phyloP scores from a whole-genome alignment of 805 yeast species.

The Kuraishia molischiana region DNA sequence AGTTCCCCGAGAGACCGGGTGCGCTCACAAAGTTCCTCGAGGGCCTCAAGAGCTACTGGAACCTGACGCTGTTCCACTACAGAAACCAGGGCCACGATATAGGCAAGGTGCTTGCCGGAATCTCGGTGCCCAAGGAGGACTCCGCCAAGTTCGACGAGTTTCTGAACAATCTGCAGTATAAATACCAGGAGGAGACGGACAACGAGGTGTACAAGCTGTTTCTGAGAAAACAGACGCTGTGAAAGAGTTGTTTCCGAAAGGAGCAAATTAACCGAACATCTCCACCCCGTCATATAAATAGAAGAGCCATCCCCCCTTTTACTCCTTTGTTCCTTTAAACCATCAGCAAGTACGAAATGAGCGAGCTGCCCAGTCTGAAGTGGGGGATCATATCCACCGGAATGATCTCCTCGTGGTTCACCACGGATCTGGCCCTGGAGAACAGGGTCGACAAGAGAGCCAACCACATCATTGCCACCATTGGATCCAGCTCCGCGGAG shows the following conservation, averaged over 20 bases:
- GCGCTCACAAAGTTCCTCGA: constrained; percentile 77
- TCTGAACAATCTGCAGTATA: constrained; percentile 65
- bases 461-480: constrained; percentile 24
- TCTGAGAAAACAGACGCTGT: constrained; percentile 22
- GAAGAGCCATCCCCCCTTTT: neutral
- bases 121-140: constrained; percentile 70
- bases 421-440: constrained; percentile 20
- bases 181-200: constrained; percentile 71
- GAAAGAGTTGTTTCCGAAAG: no score
- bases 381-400: constrained; percentile 47
- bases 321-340: neutral
- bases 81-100: constrained; percentile 95
- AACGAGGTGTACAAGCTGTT: constrained; percentile 82
- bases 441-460: constrained; percentile 16
- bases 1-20: constrained; percentile 97
- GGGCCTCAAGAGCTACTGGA: constrained; percentile 72
- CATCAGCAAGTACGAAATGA: neutral
- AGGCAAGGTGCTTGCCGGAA: constrained; percentile 86
- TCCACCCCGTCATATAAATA: no score
- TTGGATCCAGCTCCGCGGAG: constrained; percentile 26
- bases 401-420: constrained; percentile 35
- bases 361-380: constrained; percentile 8
- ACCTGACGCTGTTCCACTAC: constrained; percentile 89
- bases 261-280: no score
- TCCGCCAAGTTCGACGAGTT: constrained; percentile 57